Base-by-base conservation (phyloP, 2,329 filamentous ascomycete genomes). In the Paramyrothecium roridum region DNA sequence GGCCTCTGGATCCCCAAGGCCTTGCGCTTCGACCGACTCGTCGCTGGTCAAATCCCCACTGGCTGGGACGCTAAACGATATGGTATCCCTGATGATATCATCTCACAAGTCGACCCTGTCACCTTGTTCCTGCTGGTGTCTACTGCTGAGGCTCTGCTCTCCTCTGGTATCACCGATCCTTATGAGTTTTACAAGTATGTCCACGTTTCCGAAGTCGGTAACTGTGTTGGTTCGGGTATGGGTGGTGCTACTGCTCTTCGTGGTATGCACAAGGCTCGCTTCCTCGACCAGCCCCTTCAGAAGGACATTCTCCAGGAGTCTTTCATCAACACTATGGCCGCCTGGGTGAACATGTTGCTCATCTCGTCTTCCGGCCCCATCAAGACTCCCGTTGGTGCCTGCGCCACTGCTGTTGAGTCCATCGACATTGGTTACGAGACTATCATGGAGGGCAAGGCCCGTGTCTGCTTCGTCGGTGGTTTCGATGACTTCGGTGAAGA, bases 101-200 rank as follows among this genome's bases (percentile, higher is more conserved):
- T 99, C 71, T 89, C 89, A 45, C 95, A 99, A 72, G 95, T 99
- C 60, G 96, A 99, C 68, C 95, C 93, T 7, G 93, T 98, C 63
- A 96, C 95, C 1, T 83, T 99, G 50, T 99, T 91, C 70, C 91
- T 98, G 30, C 88, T 99, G 48, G 93, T 98, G 49, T 96, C 91
- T 53, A 96, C 93, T 50, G 91, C 90, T 1, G 96, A 99, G 75
- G 87, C 93, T 56, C 87, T 99, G 8, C 82, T 99, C 52, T 89
- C 91, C 30, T 89, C 91, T 59, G 95, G 95, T 86, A 93, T 99
- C 72, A 98, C 95, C 23, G 96, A 99, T 70, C 96, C 95, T 20
- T 99, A 98, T 70, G 95, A 99, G 77, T 98, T 99, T 79, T 99
- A 99, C 85, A 93, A 98, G 80, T 99, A 99, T 68, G 93, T 99